Conservation (phyloP, 2,329 filamentous ascomycete species). For the Ophiostoma perfectum region DNA sequence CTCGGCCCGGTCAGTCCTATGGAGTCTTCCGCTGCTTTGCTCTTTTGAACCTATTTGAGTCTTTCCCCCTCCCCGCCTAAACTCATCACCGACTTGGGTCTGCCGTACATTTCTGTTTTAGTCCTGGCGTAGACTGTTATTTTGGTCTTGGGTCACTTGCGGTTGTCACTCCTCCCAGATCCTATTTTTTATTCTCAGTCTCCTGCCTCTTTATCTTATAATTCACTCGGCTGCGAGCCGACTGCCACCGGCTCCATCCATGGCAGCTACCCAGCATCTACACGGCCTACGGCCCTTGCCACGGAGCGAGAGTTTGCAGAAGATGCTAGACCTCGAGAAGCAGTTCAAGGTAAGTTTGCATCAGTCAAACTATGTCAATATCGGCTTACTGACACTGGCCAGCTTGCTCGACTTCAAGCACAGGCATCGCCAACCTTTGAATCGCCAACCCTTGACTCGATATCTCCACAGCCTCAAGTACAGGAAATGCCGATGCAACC, state of each 20-base stretch:
- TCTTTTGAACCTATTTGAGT: not conserved
- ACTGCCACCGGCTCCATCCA: slow-evolving; percentile 11
- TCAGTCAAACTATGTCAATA: not conserved
- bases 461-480: not conserved
- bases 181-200: not conserved
- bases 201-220: not conserved
- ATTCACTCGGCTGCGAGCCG: not conserved
- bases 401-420: not conserved
- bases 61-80: not conserved
- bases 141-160: not conserved
- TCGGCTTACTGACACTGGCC: not conserved
- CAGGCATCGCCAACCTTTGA: not conserved
- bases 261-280: slow-evolving; percentile 20
- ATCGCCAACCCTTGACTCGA: not conserved
- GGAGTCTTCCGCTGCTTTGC: slow-evolving; percentile 16
- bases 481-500: not conserved
- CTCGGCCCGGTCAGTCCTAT: slow-evolving; percentile 6
- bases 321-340: slow-evolving; percentile 56
- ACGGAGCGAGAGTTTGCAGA: slow-evolving; percentile 46
- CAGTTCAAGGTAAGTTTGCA: slow-evolving; percentile 46
- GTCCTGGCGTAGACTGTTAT: not conserved
- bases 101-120: not conserved
- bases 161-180: not conserved
- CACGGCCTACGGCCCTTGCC: slow-evolving; percentile 18
- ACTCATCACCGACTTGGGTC: not conserved